These are phyloP conservation scores for Trichoderma sp. DNA, from an alignment of 2,329 filamentous ascomycete species.

Conservation along the genomic window DNA sequence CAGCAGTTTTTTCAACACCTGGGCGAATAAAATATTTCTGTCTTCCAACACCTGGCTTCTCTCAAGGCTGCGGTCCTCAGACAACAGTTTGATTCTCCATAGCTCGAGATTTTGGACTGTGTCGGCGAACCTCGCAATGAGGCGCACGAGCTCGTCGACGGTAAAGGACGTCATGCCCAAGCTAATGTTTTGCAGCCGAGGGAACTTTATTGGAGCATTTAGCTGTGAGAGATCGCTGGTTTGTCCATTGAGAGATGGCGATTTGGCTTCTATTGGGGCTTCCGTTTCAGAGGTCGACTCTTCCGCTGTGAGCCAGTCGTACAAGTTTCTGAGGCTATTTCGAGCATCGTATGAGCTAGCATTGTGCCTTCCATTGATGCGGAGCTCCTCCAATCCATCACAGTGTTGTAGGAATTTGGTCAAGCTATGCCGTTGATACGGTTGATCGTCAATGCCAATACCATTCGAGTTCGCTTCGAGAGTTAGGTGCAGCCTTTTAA, in stretches of 20 bases:
- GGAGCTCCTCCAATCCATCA: constrained; percentile 12
- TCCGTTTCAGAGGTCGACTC: neutral
- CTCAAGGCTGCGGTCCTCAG: neutral
- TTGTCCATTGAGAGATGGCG: neutral
- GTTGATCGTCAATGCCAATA: neutral
- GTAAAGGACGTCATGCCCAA: constrained; percentile 40
- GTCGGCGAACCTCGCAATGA: constrained; percentile 42
- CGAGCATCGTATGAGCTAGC: neutral
- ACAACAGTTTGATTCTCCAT: constrained; percentile 40
- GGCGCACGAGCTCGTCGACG: constrained; percentile 30
- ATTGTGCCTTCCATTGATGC: constrained; percentile 21
- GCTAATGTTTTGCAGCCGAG: constrained; percentile 41
- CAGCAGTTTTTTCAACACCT: constrained; percentile 37
- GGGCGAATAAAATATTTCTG: constrained; percentile 38
- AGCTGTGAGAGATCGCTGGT: neutral
- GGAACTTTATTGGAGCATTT: constrained; percentile 24
- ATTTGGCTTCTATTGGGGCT: neutral
- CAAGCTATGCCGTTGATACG: constrained; percentile 21
- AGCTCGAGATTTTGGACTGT: constrained; percentile 45
- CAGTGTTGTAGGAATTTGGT: constrained; percentile 20
- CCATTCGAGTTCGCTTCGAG: constrained; percentile 20
- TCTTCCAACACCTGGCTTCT: neutral
- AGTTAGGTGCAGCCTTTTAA: constrained; percentile 43
- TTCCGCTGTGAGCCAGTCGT: constrained; percentile 20
- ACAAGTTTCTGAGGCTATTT: neutral